Evolutionary conservation across 371 early-diverging fungal genomes (phyloP).

Genomic region (Umbelopsis sp.): DNA sequence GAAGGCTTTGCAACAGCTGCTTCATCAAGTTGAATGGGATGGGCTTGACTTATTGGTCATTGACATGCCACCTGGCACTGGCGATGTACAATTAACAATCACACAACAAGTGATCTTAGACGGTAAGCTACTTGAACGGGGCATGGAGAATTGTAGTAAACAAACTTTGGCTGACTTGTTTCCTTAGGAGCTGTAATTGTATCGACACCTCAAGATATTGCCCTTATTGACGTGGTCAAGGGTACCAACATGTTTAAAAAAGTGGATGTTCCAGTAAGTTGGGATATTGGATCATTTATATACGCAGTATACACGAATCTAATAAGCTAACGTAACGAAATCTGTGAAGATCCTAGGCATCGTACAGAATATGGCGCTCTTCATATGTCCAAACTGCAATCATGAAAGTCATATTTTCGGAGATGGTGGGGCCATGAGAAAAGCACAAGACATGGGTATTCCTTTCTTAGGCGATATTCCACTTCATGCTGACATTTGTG

Average conservation of each 20-base stretch:
- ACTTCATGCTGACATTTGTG: conserved; percentile 75
- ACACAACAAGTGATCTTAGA: conserved; percentile 78
- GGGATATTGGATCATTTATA: not conserved
- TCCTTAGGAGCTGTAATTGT: conserved; percentile 78
- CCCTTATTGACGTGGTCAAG: conserved; percentile 81
- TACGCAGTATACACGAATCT: not conserved
- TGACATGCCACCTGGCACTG: conserved; percentile 95
- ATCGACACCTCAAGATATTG: conserved; percentile 91
- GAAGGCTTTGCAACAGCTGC: conserved; percentile 89
- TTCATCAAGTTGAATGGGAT: conserved; percentile 86
- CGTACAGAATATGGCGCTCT: conserved; percentile 89
- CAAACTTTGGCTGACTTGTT: not conserved
- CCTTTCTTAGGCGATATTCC: conserved; percentile 80
- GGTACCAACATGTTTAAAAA: conserved; percentile 85
- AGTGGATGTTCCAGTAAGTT: conserved; percentile 78
- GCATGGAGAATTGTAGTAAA: not conserved
- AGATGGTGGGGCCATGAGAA: conserved; percentile 62
- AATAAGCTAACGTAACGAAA: not conserved
- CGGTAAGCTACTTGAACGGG: conserved; percentile 44
- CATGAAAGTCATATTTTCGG: conserved; percentile 85
- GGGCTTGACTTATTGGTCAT: conserved; percentile 80
- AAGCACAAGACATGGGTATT: conserved; percentile 66
- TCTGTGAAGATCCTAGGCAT: conserved; percentile 77
- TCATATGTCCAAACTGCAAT: conserved; percentile 81
- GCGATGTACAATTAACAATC: conserved; percentile 87